phyloP scores from a whole-genome alignment of 1,284 basidiomycete genomes.

The Ceratobasidium sp. region DNA sequence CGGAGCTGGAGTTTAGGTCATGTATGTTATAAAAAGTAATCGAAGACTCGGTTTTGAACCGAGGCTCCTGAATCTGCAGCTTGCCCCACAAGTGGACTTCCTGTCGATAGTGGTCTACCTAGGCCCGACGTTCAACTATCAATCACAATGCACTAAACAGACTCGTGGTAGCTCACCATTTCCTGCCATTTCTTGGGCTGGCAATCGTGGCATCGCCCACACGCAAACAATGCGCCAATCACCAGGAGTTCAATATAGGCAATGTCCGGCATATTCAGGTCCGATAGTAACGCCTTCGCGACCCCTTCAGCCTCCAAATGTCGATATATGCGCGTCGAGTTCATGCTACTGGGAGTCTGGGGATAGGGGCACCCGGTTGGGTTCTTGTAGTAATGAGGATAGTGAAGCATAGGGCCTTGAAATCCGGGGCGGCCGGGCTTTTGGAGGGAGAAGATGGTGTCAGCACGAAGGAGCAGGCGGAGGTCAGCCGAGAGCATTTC shows the following conservation, averaged over 20 bases:
- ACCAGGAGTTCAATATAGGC: constrained; percentile 7
- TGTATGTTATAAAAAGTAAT: neutral
- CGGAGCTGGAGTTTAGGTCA: neutral
- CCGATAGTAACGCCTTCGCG: neutral
- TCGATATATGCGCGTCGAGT: neutral
- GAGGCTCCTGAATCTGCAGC: neutral
- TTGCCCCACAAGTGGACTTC: neutral
- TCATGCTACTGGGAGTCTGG: neutral
- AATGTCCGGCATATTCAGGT: constrained; percentile 8
- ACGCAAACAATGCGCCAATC: constrained; percentile 2
- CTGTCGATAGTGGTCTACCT: constrained; percentile 8
- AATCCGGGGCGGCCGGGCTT: neutral
- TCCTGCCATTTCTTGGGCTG: neutral
- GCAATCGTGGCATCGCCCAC: neutral
- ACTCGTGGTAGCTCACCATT: neutral
- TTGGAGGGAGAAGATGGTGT: neutral
- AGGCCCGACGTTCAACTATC: neutral
- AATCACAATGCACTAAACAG: neutral
- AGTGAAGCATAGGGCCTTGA: neutral
- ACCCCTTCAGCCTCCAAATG: constrained; percentile 18
- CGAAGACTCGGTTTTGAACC: neutral
- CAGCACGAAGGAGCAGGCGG: constrained; percentile 22
- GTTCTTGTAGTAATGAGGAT: constrained; percentile 1
- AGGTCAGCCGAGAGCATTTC: neutral
- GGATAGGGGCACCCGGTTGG: neutral